Percentiles rank a stretch among this genome's conserved stretches.
Evolutionary conservation across 164 flowering plant species (phyloP).

Genomic region (Aristolochia californica): DNA sequence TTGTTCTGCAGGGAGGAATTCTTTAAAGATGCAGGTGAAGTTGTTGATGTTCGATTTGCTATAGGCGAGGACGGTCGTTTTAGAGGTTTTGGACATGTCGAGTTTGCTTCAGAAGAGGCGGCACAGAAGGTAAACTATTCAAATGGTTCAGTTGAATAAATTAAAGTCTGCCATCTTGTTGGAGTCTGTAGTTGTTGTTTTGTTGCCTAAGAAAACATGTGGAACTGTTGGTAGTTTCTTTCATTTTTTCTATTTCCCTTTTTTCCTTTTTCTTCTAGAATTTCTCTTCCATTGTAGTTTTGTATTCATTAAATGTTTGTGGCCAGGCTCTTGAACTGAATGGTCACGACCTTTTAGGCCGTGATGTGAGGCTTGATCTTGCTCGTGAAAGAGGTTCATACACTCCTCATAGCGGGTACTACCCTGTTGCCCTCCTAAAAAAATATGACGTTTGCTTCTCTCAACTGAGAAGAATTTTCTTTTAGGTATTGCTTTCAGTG

Average conservation of each 20-base stretch:
- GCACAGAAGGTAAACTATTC: conserved; percentile 44
- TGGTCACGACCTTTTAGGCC: conserved; percentile 44
- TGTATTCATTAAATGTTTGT: not conserved
- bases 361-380: conserved; percentile 53
- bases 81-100: conserved; percentile 90
- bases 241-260: not conserved
- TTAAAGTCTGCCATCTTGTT: too few species aligned
- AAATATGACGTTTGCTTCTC: not conserved
- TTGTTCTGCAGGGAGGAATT: conserved; percentile 40
- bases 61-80: conserved; percentile 35
- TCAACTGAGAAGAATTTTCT: not conserved
- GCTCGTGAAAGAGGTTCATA: conserved; percentile 65
- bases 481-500: not conserved
- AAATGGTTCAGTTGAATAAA: not conserved
- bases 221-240: too few species aligned
- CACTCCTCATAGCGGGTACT: conserved; percentile 49
- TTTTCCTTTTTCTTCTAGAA: too few species aligned
- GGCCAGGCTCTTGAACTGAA: conserved; percentile 58
- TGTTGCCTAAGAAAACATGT: too few species aligned
- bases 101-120: conserved; percentile 55
- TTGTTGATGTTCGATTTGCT: conserved; percentile 60
- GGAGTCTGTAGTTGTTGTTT: too few species aligned
- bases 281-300: not conserved
- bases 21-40: conserved; percentile 57
- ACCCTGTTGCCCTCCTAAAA: too few species aligned